Conservation (phyloP, 345 rosid species). For the Luvunga scandens region DNA sequence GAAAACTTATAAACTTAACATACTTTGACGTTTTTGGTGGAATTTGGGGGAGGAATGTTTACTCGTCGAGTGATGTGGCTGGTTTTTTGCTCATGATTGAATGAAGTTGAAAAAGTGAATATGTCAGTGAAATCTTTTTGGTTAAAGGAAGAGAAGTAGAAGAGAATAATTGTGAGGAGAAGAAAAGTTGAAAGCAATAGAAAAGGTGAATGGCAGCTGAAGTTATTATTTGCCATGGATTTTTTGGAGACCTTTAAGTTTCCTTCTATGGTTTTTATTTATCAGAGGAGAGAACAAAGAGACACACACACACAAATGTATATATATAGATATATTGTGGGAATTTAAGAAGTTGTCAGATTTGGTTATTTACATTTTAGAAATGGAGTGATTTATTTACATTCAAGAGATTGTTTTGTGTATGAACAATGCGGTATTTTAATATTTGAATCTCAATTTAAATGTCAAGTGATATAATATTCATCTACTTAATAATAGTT, state of each 20-base stretch:
- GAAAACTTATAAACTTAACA: background rate
- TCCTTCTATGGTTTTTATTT: background rate
- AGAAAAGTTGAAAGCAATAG: background rate
- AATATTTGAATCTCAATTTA: too few species aligned
- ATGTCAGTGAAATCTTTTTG: background rate
- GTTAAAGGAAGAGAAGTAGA: background rate
- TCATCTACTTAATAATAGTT: too few species aligned
- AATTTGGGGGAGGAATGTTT: too few species aligned
- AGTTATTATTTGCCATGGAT: background rate
- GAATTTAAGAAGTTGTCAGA: background rate
- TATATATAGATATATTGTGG: background rate
- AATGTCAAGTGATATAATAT: too few species aligned
- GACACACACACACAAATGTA: too few species aligned
- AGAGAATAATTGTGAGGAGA: background rate
- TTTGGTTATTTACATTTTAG: too few species aligned
- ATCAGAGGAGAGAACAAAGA: background rate
- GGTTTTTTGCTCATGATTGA: background rate
- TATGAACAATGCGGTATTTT: accelerated
- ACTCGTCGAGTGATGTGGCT: background rate
- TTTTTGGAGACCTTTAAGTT: background rate
- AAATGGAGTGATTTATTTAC: background rate
- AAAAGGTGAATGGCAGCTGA: background rate
- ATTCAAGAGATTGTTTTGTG: background rate
- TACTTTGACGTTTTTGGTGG: background rate
- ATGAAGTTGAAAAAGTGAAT: background rate